Evolutionary conservation across 768 basidiomycete genomes (phyloP).

Genomic region (Tylopilus felleus): DNA sequence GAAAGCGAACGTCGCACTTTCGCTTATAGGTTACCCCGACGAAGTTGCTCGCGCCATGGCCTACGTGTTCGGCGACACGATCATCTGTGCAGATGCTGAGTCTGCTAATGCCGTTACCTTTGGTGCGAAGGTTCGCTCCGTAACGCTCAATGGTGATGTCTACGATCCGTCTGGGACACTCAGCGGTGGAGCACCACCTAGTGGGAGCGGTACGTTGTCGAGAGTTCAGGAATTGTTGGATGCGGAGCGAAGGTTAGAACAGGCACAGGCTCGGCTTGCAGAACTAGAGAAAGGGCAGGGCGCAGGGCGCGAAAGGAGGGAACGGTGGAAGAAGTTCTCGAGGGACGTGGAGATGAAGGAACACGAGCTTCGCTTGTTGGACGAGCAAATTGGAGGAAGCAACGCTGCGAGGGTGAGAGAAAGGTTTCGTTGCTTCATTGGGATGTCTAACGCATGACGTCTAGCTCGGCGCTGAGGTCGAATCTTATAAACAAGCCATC

Average conservation of each 20-base stretch:
- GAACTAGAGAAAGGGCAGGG: conserved; percentile 55
- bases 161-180: conserved; percentile 96
- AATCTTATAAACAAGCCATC: conserved; percentile 63
- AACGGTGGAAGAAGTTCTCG: conserved; percentile 55
- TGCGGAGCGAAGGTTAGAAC: conserved; percentile 56
- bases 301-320: conserved; percentile 48
- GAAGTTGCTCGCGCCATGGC: conserved; percentile 87
- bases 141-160: conserved; percentile 92
- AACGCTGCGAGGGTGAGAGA: conserved; percentile 79
- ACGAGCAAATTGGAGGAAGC: conserved; percentile 83
- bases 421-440: neutral
- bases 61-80: conserved; percentile 89
- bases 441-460: neutral
- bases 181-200: conserved; percentile 86
- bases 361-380: conserved; percentile 78
- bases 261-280: conserved; percentile 45
- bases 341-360: conserved; percentile 84
- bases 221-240: conserved; percentile 80
- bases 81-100: conserved; percentile 87
- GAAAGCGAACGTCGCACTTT: conserved; percentile 84
- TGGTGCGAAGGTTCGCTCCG: conserved; percentile 65
- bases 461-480: conserved; percentile 83
- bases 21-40: conserved; percentile 76
- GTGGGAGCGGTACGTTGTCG: conserved; percentile 66
- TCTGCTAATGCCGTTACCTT: conserved; percentile 90